phyloP scores from a whole-genome alignment of 352 stramenopile species.

The Globisporangium cystogenes region DNA sequence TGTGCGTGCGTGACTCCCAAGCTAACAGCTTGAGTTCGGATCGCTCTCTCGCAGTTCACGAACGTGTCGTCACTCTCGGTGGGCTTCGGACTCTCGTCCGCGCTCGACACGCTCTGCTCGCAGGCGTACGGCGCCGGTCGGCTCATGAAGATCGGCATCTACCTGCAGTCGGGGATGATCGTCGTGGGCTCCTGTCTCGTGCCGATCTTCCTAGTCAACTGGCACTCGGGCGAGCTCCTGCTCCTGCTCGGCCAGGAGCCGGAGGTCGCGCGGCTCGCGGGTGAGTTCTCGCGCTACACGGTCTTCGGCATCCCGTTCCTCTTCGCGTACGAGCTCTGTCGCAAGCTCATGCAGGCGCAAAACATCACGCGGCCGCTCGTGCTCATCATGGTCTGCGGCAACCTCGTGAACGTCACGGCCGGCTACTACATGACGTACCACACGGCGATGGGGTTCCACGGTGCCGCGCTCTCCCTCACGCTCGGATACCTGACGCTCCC shows the following conservation, averaged over 20 bases:
- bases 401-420: slow-evolving; percentile 53
- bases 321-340: slow-evolving; percentile 77
- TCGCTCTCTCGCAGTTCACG: no score
- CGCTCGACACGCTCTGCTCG: slow-evolving; percentile 72
- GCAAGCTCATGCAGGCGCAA: slow-evolving; percentile 75
- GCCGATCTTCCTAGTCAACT: slow-evolving; percentile 57
- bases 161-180: slow-evolving; percentile 61
- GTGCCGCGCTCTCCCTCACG: slow-evolving; percentile 54
- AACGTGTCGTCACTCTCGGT: slow-evolving; percentile 66
- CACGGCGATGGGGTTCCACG: slow-evolving; percentile 64
- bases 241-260: slow-evolving; percentile 36
- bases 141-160: slow-evolving; percentile 64
- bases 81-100: slow-evolving; percentile 56
- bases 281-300: slow-evolving; percentile 48
- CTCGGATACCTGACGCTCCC: slow-evolving; percentile 46
- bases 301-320: slow-evolving; percentile 59
- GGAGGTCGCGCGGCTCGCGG: slow-evolving; percentile 44
- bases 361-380: slow-evolving; percentile 77
- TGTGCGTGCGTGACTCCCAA: no score
- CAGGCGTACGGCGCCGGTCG: slow-evolving; percentile 59
- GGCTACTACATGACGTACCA: slow-evolving; percentile 72
- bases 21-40: no score
- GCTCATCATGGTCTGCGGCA: slow-evolving; percentile 43
- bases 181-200: slow-evolving; percentile 39
- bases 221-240: slow-evolving; percentile 43